Base-by-base conservation (phyloP, 306 rosid genomes). In the Ceratonia siliqua region DNA sequence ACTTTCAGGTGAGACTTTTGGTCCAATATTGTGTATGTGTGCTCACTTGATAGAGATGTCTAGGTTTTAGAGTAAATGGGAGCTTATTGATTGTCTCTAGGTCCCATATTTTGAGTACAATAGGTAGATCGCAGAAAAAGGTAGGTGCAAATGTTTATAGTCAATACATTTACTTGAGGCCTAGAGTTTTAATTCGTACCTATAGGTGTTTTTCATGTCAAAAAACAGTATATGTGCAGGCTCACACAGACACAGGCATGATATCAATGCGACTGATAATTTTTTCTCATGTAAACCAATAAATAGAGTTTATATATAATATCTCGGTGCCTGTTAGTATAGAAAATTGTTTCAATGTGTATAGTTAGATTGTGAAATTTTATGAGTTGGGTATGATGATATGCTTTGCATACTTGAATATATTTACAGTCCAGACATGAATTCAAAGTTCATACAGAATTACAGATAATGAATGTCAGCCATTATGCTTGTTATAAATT, bases 1-100 rank as follows among this genome's bases (percentile, higher is more conserved):
- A 10, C 12, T 8, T 41, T 41, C 15, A 41, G 46, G 15, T 41
- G 4, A 10, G 15, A 41, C 46, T 41, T 41, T 41, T 41, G 46
- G n/a, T n/a, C n/a, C n/a, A n/a, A n/a, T n/a, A n/a, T n/a, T n/a
- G n/a, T n/a, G n/a, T n/a, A n/a, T n/a, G 2, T 45, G 20, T 45
- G 20, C 0, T 49, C 55, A 52, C 49, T 39, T 39, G 56, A 14
- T 65, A 52, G 56, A 75, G 36, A 58, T 73, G 18, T 38, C 21
- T 25, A 24, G 65, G 15, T 63, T 75, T 63, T n/a, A n/a, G 42
- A 46, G 14, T 38, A 36, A 20, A 75, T 75, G 33, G 46, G 72
- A 46, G 5, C 17, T 45, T 76, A 42, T 76, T 21, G 68, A 24
- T 6, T 41, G 41, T 41, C 15, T 4, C 0, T 76, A 15, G 49